Conservation (phyloP, 73 alveolate species). For the Paramecium pentaurelia region DNA sequence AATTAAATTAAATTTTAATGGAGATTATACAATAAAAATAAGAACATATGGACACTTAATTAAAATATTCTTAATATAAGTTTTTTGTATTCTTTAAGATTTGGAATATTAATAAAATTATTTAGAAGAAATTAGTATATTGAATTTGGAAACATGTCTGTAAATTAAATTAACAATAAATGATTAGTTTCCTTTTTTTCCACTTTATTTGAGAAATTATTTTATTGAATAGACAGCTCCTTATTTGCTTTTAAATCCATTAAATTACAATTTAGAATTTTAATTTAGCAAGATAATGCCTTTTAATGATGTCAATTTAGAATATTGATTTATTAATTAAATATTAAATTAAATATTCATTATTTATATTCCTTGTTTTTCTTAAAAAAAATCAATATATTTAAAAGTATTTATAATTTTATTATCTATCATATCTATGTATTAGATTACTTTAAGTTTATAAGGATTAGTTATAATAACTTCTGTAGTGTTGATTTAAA, state of each 20-base stretch:
- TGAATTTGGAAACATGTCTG: background rate
- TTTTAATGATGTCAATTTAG: background rate
- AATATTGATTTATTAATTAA: background rate
- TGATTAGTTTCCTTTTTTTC: background rate
- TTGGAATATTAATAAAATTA: background rate
- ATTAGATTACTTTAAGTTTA: background rate
- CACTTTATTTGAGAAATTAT: background rate
- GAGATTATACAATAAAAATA: background rate
- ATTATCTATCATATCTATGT: background rate
- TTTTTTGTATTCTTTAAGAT: background rate
- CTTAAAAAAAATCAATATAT: background rate
- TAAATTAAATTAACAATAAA: background rate
- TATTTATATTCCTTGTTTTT: background rate
- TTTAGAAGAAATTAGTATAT: background rate
- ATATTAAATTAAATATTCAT: background rate
- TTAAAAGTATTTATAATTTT: background rate
- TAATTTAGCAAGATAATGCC: background rate
- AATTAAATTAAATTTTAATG: background rate
- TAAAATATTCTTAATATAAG: background rate
- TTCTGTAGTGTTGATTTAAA: background rate
- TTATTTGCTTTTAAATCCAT: background rate
- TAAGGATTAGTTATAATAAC: too few species aligned
- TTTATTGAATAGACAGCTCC: background rate
- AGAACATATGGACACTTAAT: background rate
- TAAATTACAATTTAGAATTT: background rate